These are phyloP conservation scores for Sporothrix inflata DNA, from an alignment of 2,329 filamentous ascomycete genomes.

Conservation along the genomic window DNA sequence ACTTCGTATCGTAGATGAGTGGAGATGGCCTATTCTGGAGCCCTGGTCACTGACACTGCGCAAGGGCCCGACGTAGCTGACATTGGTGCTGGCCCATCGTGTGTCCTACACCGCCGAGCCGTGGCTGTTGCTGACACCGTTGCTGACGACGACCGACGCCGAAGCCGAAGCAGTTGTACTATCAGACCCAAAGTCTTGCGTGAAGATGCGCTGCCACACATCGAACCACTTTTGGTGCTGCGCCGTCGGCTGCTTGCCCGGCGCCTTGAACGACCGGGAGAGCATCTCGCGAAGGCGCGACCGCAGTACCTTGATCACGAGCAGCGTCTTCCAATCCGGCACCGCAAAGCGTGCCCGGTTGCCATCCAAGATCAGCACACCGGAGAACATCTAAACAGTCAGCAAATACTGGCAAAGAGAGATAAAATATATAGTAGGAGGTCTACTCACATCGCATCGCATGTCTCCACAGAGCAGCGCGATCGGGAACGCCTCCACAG, in stretches of 20 bases:
- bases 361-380: slow-evolving; percentile 83
- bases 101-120: background rate
- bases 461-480: slow-evolving; percentile 85
- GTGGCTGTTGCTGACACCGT: background rate
- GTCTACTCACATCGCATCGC: slow-evolving; percentile 71
- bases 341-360: slow-evolving; percentile 84
- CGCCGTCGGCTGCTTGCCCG: slow-evolving; percentile 63
- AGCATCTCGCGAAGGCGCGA: slow-evolving; percentile 75
- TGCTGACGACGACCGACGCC: background rate
- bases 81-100: background rate
- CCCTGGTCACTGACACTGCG: background rate
- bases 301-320: slow-evolving; percentile 83
- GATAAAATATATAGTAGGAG: background rate
- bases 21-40: slow-evolving; percentile 6
- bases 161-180: background rate
- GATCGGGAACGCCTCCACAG: slow-evolving; percentile 79
- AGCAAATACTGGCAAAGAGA: slow-evolving; percentile 41
- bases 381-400: slow-evolving; percentile 74
- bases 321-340: slow-evolving; percentile 85
- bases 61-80: background rate
- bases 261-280: slow-evolving; percentile 68
- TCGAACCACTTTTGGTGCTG: slow-evolving; percentile 76
- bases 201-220: slow-evolving; percentile 72
- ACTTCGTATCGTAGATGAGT: slow-evolving; percentile 15
- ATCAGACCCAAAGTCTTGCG: slow-evolving; percentile 48